Base-by-base conservation (phyloP, 306 rosid genomes). In the Rosa rugosa region DNA sequence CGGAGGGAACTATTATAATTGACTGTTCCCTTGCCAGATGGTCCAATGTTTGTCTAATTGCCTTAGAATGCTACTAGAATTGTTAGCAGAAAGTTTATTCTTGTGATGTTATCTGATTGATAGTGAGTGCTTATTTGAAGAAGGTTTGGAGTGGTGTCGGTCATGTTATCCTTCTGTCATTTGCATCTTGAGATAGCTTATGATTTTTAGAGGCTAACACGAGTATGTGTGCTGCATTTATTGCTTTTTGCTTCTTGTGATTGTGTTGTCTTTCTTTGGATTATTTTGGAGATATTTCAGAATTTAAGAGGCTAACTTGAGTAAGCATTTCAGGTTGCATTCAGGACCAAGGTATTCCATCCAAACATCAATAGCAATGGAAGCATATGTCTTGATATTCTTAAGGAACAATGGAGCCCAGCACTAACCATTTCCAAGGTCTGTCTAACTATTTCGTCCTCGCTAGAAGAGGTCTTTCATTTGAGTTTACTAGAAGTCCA, bases 281-380 rank as follows among this genome's bases (percentile, higher is more conserved):
- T 12, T 63, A 27, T 5, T 14, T 5, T 63, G 42, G 42, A 42
- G 11, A 34, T 18, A 47, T 38, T 16, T 62, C 38, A 5, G 34
- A 72, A 68, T 49, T 68, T 18, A 8, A 51, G 41, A 76, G 53
- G 36, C 67, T 83, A 44, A 65, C 68, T 12, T 4, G 25, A 11
- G 72, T 53, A 18, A 60, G 18, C 76, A 31, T 62, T 77, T 85
- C 91, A 91, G 98, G 98, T 93, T 79, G 92, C 97, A 42, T 91
- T 93, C 75, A 91, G 92, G 92, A 93, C 97, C 16, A 93, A 91
- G 89, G 97, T 93, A n/a, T 93, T 91, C 88, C 98, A 93, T 83
- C 98, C 98, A 36, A 93, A 93, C 83, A 90, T 93, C 82, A 93
- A 91, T 67, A 91, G 95, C 79, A 91, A 91, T 36, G 98, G 98